Percentiles rank a stretch among this genome's conserved stretches.
Evolutionary conservation across 306 rosid genomes (phyloP).

Genomic region (Macrotyloma uniflorum): DNA sequence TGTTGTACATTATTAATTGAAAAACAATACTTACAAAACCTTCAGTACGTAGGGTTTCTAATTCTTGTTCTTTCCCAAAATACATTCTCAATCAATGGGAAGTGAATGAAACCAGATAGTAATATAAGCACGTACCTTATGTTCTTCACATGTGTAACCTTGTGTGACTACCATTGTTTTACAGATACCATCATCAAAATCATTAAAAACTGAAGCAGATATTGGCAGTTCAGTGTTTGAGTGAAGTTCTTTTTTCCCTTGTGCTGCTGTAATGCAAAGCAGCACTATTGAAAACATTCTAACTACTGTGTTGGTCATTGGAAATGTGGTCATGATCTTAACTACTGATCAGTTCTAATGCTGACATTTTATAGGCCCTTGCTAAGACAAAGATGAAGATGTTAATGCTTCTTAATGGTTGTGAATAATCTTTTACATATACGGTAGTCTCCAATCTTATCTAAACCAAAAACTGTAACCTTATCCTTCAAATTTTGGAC

Average conservation of each 20-base stretch:
- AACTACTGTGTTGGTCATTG: neutral
- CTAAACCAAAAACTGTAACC: too few relatives aligned
- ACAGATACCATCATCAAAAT: conserved; percentile 46
- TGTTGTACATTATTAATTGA: too few relatives aligned
- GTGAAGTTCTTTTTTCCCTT: conserved; percentile 28
- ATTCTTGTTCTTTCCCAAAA: too few relatives aligned
- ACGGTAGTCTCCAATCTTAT: too few relatives aligned
- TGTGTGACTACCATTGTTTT: conserved; percentile 53
- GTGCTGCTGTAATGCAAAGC: neutral
- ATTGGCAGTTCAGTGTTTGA: too few relatives aligned
- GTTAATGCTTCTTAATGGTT: neutral
- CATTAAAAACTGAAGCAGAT: neutral
- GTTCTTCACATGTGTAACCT: conserved; percentile 68
- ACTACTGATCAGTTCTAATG: neutral
- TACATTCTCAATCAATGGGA: neutral
- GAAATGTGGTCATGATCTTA: too few relatives aligned
- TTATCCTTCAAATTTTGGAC: too few relatives aligned
- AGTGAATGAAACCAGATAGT: neutral
- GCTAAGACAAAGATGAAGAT: neutral
- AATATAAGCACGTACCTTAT: conserved; percentile 19
- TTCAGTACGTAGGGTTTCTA: too few relatives aligned
- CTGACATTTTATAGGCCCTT: neutral
- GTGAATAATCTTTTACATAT: neutral
- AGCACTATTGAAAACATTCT: neutral
- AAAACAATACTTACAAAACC: too few relatives aligned